Percentiles rank a stretch among this genome's conserved stretches.
Evolutionary conservation across 2,329 filamentous ascomycete genomes (phyloP).

Genomic region (Fusarium burgessii): DNA sequence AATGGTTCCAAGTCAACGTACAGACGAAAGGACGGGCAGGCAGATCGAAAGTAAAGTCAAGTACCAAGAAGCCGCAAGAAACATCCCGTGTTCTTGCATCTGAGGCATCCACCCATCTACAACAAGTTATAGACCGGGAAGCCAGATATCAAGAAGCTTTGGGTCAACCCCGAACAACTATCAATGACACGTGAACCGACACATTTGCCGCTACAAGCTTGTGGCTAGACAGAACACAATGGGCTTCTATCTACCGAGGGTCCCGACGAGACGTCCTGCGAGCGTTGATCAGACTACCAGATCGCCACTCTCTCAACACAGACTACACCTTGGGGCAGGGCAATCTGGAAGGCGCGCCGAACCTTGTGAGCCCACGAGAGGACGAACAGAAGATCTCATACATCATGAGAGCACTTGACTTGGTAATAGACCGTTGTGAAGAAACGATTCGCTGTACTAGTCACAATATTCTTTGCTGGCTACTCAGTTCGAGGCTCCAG

Average conservation of each 20-base stretch:
- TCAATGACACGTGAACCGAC: background rate
- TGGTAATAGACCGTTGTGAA: too few relatives aligned
- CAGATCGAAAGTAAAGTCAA: too few relatives aligned
- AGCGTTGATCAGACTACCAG: background rate
- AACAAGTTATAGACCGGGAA: background rate
- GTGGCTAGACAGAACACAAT: background rate
- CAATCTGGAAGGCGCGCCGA: background rate
- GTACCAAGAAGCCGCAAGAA: too few relatives aligned
- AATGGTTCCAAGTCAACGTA: too few relatives aligned
- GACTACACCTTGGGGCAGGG: background rate
- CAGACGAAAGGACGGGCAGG: too few relatives aligned
- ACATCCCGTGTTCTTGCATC: background rate
- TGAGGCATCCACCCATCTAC: background rate
- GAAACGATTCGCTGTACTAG: too few relatives aligned
- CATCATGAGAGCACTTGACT: too few relatives aligned
- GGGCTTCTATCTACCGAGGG: background rate
- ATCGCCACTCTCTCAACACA: background rate
- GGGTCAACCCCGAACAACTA: background rate
- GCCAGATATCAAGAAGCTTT: background rate
- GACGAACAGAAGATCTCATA: background rate
- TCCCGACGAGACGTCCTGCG: background rate
- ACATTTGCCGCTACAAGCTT: background rate
- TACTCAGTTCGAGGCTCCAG: too few relatives aligned
- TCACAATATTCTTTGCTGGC: too few relatives aligned
- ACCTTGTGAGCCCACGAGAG: background rate